Percentiles rank a stretch among this genome's conserved stretches.
These are phyloP conservation scores for Neopestalotiopsis clavispora DNA, from an alignment of 2,329 filamentous ascomycete genomes.

Conservation along the genomic window DNA sequence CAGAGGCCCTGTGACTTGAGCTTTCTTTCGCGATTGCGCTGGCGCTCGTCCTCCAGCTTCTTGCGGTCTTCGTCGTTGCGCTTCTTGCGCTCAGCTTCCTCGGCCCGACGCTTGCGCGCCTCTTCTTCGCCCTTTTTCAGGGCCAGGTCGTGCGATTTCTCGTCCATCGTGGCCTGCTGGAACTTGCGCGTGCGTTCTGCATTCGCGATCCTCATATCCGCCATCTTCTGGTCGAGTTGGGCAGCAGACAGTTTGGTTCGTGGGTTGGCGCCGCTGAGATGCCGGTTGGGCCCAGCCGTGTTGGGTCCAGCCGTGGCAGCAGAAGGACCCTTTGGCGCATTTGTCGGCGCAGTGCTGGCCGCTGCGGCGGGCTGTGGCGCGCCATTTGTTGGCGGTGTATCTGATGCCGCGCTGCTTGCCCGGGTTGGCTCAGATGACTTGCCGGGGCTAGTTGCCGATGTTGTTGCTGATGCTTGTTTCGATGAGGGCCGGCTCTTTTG, in stretches of 20 bases:
- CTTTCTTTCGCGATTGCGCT: conserved; percentile 64
- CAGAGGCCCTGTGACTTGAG: conserved; percentile 63
- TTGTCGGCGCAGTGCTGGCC: conserved; percentile 20
- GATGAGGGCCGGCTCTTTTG: conserved; percentile 19
- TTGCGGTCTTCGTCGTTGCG: conserved; percentile 57
- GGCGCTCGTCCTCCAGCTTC: conserved; percentile 63
- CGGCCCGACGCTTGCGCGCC: conserved; percentile 53
- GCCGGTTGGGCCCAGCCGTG: conserved; percentile 44
- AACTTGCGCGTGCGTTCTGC: conserved; percentile 65
- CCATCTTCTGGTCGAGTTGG: conserved; percentile 64
- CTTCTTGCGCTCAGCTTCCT: conserved; percentile 56
- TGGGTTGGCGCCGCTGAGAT: conserved; percentile 61
- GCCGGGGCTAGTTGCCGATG: background rate
- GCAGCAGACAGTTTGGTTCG: conserved; percentile 64
- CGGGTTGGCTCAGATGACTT: conserved; percentile 20
- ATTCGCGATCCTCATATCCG: conserved; percentile 62
- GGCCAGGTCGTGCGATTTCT: conserved; percentile 58
- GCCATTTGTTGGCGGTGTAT: background rate
- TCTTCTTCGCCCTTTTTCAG: conserved; percentile 62
- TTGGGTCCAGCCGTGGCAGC: conserved; percentile 35
- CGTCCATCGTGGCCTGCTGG: conserved; percentile 61
- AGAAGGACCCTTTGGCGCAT: conserved; percentile 5
- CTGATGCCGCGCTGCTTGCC: conserved; percentile 10
- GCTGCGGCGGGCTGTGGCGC: conserved; percentile 18
- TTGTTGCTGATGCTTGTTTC: background rate